Evolutionary conservation across 75 land plant genomes (phyloP).

Genomic region (Picea sitchensis): DNA sequence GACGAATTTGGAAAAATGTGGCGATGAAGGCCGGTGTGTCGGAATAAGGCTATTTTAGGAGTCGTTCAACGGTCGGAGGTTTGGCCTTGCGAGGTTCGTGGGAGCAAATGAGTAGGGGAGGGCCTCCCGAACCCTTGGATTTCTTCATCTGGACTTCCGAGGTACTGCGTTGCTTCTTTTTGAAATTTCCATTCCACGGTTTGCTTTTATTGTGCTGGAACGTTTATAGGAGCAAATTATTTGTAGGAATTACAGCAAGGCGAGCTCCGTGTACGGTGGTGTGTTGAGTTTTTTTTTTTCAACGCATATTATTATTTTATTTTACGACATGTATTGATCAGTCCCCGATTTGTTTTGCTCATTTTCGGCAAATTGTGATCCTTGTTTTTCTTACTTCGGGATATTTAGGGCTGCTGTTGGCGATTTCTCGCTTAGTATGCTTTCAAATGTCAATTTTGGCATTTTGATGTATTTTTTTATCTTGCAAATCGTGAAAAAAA

Average conservation of each 20-base stretch:
- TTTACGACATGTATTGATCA: neutral
- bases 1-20: neutral
- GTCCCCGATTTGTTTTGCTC: neutral
- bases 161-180: constrained; percentile 29
- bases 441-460: neutral
- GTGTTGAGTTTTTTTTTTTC: neutral
- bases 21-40: neutral
- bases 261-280: neutral
- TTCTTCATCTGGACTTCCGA: constrained; percentile 92
- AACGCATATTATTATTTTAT: neutral
- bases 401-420: neutral
- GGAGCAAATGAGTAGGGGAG: constrained; percentile 40
- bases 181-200: neutral
- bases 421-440: too few relatives aligned
- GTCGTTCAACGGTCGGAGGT: neutral
- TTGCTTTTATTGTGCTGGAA: neutral
- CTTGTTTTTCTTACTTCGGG: neutral
- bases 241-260: neutral
- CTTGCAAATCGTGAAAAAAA: neutral
- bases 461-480: neutral
- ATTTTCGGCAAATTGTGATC: neutral
- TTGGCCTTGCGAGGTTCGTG: neutral
- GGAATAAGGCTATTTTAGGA: neutral
- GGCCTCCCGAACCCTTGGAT: constrained; percentile 78
- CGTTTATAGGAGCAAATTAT: neutral